Conservation (phyloP, 2,329 filamentous ascomycete genomes). For the Colletotrichum kahawae region DNA sequence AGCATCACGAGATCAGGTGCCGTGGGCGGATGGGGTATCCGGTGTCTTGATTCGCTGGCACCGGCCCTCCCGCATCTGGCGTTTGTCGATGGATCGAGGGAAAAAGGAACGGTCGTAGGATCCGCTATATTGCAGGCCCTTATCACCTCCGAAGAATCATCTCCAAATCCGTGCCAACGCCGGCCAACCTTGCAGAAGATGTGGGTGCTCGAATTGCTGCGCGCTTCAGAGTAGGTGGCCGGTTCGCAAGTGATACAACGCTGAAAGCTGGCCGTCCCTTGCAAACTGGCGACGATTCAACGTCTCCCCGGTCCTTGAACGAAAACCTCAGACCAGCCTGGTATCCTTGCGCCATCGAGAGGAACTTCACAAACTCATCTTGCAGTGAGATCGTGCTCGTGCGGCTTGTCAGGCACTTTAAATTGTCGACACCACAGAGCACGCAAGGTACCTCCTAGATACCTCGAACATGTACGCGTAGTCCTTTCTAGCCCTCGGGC, state of each 20-base stretch:
- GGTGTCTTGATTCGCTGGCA: not conserved
- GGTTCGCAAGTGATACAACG: not conserved
- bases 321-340: not conserved
- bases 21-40: not conserved
- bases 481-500: constrained; percentile 6
- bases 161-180: not conserved
- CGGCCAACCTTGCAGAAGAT: not conserved
- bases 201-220: not conserved
- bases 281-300: not conserved
- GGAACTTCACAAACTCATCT: not conserved
- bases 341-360: not conserved
- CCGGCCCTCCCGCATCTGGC: not conserved
- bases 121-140: not conserved
- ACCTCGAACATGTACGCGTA: constrained; percentile 21
- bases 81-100: not conserved
- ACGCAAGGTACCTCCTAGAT: constrained; percentile 1
- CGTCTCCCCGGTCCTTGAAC: not conserved
- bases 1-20: constrained; percentile 11
- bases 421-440: not conserved
- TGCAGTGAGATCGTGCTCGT: not conserved
- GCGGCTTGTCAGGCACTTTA: not conserved
- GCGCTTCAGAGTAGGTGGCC: not conserved
- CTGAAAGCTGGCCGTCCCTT: not conserved
- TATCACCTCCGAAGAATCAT: not conserved
- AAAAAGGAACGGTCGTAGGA: not conserved